phyloP scores from a whole-genome alignment of 2,329 filamentous ascomycete species.

The Cladosporium sp. region DNA sequence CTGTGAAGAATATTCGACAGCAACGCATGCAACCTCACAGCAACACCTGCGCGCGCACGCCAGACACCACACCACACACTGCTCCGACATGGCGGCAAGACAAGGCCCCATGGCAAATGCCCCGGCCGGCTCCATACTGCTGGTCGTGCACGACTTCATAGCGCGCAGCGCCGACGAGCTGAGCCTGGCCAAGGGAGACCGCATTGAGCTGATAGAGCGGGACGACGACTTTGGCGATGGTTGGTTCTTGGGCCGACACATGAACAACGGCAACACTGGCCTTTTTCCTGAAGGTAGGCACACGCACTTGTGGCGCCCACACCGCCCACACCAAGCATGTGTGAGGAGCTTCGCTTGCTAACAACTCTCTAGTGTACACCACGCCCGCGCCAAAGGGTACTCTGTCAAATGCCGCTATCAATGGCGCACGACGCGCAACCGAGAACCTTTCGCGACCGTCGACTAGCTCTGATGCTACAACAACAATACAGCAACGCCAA shows the following conservation, averaged over 20 bases:
- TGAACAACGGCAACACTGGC: conserved; percentile 72
- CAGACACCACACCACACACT: neutral
- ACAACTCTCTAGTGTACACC: conserved; percentile 40
- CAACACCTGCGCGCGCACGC: neutral
- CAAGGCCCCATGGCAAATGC: conserved; percentile 32
- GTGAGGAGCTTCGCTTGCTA: conserved; percentile 24
- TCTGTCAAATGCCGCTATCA: conserved; percentile 28
- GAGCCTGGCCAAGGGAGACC: conserved; percentile 79
- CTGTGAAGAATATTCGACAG: conserved; percentile 2
- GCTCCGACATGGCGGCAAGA: conserved; percentile 28
- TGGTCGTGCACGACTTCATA: conserved; percentile 83
- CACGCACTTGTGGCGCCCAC: conserved; percentile 11
- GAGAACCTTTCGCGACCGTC: conserved; percentile 25
- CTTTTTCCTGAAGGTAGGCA: conserved; percentile 77
- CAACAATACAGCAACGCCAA: conserved; percentile 20
- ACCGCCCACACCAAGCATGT: neutral
- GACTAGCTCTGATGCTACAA: conserved; percentile 21
- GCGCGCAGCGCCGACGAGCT: conserved; percentile 93
- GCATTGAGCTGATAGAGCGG: conserved; percentile 79
- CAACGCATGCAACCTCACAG: conserved; percentile 2
- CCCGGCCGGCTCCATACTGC: conserved; percentile 48
- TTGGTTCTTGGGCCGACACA: conserved; percentile 72
- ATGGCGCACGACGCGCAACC: conserved; percentile 37
- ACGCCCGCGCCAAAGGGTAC: conserved; percentile 42
- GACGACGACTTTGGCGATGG: conserved; percentile 89